A percentile compares a stretch with the other conserved stretches of the same genome.
phyloP scores from a whole-genome alignment of 2,329 filamentous ascomycete genomes.

The Fusarium equiseti region DNA sequence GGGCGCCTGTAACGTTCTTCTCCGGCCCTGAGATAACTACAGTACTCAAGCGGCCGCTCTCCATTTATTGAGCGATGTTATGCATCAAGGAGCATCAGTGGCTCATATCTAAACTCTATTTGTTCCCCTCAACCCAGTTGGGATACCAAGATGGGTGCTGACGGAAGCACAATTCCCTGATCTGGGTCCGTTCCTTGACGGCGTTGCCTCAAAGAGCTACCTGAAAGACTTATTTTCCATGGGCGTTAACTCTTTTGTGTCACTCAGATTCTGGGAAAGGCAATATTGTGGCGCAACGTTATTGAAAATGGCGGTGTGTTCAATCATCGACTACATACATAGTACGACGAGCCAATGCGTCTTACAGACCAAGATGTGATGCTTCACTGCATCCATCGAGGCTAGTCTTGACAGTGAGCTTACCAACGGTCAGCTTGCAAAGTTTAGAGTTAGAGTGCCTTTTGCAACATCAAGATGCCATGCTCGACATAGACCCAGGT shows the following conservation, averaged over 20 bases:
- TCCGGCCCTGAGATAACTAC: slow-evolving; percentile 5
- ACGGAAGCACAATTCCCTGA: slow-evolving; percentile 15
- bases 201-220: slow-evolving; percentile 5
- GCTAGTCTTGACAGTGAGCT: not conserved
- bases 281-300: slow-evolving; percentile 37
- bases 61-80: slow-evolving; percentile 4
- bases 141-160: slow-evolving; percentile 8
- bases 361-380: not conserved
- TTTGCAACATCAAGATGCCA: not conserved
- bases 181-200: slow-evolving; percentile 6
- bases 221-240: not conserved
- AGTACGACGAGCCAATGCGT: not conserved
- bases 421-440: not conserved
- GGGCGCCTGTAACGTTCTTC: slow-evolving; percentile 34
- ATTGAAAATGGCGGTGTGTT: slow-evolving; percentile 16
- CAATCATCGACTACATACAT: not conserved
- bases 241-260: not conserved
- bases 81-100: slow-evolving; percentile 28
- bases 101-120: slow-evolving; percentile 33
- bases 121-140: slow-evolving; percentile 4
- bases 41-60: slow-evolving; percentile 1
- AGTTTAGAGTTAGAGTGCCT: not conserved
- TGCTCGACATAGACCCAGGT: not conserved
- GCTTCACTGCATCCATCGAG: not conserved
- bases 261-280: slow-evolving; percentile 9